A percentile compares a stretch with the other conserved stretches of the same genome.
phyloP scores from a whole-genome alignment of 768 basidiomycete genomes.

The Jaapia argillacea region DNA sequence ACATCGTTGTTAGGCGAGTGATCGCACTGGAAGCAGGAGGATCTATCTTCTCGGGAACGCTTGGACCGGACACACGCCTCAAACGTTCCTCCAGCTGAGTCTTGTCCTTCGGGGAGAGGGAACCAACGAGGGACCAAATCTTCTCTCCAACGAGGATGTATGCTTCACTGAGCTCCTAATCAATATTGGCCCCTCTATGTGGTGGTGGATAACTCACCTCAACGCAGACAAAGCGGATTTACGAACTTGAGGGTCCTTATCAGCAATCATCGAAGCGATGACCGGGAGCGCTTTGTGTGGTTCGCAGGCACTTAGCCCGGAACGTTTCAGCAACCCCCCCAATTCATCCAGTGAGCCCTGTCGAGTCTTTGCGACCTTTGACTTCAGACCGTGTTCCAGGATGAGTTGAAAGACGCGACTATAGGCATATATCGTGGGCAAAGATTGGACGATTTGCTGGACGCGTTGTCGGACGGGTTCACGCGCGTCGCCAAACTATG shows the following conservation, averaged over 20 bases:
- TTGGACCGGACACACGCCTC: conserved; percentile 68
- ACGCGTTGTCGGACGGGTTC: conserved; percentile 76
- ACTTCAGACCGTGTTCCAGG: conserved; percentile 80
- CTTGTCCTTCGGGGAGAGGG: conserved; percentile 76
- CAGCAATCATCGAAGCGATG: conserved; percentile 73
- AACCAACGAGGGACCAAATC: conserved; percentile 71
- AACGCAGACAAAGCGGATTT: conserved; percentile 79
- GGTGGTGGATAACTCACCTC: conserved; percentile 40
- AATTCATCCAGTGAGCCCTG: conserved; percentile 83
- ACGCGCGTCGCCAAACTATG: conserved; percentile 84
- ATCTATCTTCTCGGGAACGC: conserved; percentile 27
- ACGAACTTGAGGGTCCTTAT: conserved; percentile 82
- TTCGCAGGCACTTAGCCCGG: conserved; percentile 75
- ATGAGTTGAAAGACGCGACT: conserved; percentile 86
- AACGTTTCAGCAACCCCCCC: conserved; percentile 64
- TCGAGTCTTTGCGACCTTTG: conserved; percentile 87
- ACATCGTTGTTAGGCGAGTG: conserved; percentile 40
- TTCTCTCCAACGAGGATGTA: conserved; percentile 80
- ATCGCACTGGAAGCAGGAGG: conserved; percentile 30
- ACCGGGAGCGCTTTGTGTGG: conserved; percentile 70
- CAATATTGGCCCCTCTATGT: conserved; percentile 3
- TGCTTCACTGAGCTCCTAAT: conserved; percentile 46
- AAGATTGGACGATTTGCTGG: conserved; percentile 71
- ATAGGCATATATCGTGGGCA: conserved; percentile 88
- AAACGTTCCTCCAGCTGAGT: conserved; percentile 88